Base-by-base conservation (phyloP, 352 stramenopile genomes). In the Phytopythium mirpurense region DNA sequence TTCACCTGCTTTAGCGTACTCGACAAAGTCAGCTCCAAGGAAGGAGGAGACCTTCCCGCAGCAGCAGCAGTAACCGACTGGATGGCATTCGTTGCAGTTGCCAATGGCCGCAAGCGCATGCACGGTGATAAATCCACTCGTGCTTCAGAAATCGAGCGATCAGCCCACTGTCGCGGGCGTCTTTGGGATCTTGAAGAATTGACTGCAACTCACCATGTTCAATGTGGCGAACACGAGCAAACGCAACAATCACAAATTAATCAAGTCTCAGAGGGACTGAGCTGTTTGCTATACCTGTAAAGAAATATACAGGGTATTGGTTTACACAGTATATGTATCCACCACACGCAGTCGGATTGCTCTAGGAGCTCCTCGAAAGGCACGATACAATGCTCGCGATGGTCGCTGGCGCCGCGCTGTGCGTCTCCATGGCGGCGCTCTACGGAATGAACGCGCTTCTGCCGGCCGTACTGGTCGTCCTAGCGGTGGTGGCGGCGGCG, bases 61-160 rank as follows among this genome's bases (percentile, higher is more conserved):
- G n/a, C 18, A 6, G n/a, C 16, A 19, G 26, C 37, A n/a, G 14
- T 11, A 38, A n/a, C 34, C 16, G 14, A 2, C 18, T 43, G 0
- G 16, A 23, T 5, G 14, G 5, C 12, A 14, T 8, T 2, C 14
- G 23, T 50, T 50, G 43, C 43, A 50, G 26, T 50, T 50, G 23
- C 0, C 31, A 8, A 16, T 6, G 43, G 42, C 18, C 2, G 43
- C 27, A 50, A 50, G 43, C 43, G 43, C 43, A 50, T 26, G 43
- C 42, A 32, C 23, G 26, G 12, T 26, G 31, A 37, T 24, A 35
- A 50, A 43, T 43, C 37, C 37, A 43, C 37, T 43, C n/a, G n/a
- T n/a, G 27, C 43, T 50, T 50, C 43, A 50, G 37, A 43, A 43
- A 26, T 26, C 37, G 37, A 43, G 37, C 37, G 16, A 7, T 7